phyloP scores from a whole-genome alignment of 75 land plant genomes.

The Pinus taeda region DNA sequence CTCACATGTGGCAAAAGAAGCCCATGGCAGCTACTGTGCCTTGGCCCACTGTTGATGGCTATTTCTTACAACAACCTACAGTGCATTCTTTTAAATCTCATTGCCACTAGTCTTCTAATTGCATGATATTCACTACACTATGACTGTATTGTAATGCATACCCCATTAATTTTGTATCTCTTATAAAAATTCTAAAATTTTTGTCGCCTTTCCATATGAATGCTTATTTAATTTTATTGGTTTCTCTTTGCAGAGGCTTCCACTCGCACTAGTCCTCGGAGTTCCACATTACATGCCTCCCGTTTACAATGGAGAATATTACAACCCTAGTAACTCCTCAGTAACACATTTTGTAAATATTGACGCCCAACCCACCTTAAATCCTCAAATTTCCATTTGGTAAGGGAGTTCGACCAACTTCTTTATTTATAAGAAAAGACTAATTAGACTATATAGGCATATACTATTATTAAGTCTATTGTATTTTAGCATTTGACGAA shows the following conservation, averaged over 20 bases:
- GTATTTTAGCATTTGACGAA: neutral
- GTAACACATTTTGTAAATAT: constrained; percentile 4
- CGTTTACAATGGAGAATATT: constrained; percentile 12
- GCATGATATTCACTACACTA: neutral
- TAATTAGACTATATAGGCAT: neutral
- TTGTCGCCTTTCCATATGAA: neutral
- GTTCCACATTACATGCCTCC: constrained; percentile 26
- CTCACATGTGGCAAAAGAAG: constrained; percentile 77
- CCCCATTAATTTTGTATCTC: neutral
- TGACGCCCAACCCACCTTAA: constrained; percentile 25
- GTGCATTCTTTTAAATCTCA: constrained; percentile 10
- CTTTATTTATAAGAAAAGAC: neutral
- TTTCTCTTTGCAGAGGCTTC: constrained; percentile 42
- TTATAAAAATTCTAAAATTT: neutral
- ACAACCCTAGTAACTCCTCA: neutral
- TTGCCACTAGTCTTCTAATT: neutral
- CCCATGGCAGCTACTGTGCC: constrained; percentile 22
- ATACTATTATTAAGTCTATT: neutral
- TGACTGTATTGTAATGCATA: neutral
- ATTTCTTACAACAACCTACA: constrained; percentile 56
- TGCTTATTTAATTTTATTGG: neutral
- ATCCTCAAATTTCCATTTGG: constrained; percentile 19
- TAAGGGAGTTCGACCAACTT: neutral
- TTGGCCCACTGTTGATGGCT: constrained; percentile 50
- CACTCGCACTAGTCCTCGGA: constrained; percentile 39